Conservation (phyloP, 441 rosid genomes). For the Gossypium lobatum region DNA sequence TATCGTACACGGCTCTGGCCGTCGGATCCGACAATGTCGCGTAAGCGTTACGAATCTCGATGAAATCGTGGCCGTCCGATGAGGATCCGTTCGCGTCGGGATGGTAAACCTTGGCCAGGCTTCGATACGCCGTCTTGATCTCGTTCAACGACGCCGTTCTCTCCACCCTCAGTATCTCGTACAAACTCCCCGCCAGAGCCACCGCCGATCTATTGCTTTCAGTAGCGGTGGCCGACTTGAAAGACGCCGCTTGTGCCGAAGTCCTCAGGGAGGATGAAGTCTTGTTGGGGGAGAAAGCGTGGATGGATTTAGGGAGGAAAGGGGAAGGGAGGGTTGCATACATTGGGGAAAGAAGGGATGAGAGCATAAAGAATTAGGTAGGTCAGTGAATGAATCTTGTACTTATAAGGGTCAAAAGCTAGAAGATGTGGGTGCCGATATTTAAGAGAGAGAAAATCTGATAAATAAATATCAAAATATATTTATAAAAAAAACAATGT, state of each 20-base stretch:
- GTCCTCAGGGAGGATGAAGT: constrained; percentile 7
- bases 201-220: constrained; percentile 7
- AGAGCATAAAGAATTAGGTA: no score
- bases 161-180: constrained; percentile 59
- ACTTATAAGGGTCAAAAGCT: no score
- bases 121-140: constrained; percentile 75
- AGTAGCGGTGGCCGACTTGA: constrained; percentile 19
- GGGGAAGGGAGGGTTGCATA: constrained; percentile 21
- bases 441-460: background rate
- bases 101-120: constrained; percentile 70
- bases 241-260: constrained; percentile 21
- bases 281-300: constrained; percentile 10
- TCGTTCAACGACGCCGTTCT: constrained; percentile 60
- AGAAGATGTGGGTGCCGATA: no score
- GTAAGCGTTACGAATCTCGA: constrained; percentile 73
- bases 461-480: background rate
- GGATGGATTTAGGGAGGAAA: background rate
- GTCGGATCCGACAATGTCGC: constrained; percentile 74
- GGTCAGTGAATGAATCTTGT: no score
- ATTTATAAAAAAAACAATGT: background rate
- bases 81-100: constrained; percentile 52
- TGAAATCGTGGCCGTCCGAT: constrained; percentile 55
- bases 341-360: constrained; percentile 19
- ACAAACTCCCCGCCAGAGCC: constrained; percentile 35
- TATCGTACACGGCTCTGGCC: constrained; percentile 67